These are phyloP conservation scores for Paracoccidioides lutzii DNA, from an alignment of 2,329 filamentous ascomycete species.

Conservation along the genomic window DNA sequence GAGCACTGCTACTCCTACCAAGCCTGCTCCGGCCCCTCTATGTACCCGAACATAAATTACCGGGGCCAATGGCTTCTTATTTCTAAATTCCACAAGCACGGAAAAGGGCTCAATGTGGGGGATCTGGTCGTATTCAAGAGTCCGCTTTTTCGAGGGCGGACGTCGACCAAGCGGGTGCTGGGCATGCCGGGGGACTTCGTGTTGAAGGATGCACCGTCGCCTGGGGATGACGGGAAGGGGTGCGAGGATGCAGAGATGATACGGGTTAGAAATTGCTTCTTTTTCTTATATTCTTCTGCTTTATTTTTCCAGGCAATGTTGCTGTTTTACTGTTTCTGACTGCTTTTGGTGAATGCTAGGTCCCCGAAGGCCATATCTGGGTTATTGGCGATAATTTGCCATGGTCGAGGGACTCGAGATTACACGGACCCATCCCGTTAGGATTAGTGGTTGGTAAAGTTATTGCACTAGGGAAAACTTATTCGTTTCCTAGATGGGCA, in stretches of 20 bases:
- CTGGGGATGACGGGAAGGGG: constrained; percentile 18
- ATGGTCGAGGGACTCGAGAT: constrained; percentile 77
- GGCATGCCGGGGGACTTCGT: constrained; percentile 54
- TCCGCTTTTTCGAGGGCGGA: constrained; percentile 49
- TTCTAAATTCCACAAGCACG: constrained; percentile 54
- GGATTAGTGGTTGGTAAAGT: constrained; percentile 76
- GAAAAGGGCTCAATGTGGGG: constrained; percentile 57
- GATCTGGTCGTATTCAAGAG: constrained; percentile 72
- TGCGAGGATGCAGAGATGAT: constrained; percentile 27
- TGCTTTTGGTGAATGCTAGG: constrained; percentile 35
- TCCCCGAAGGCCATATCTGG: constrained; percentile 88
- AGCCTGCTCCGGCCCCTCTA: constrained; percentile 59
- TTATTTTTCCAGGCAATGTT: background rate
- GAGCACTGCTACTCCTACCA: constrained; percentile 52
- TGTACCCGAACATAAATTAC: constrained; percentile 71
- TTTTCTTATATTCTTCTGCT: background rate
- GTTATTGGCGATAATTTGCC: constrained; percentile 76
- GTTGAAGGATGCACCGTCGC: constrained; percentile 29
- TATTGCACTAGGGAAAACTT: constrained; percentile 38
- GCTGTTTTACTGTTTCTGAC: background rate
- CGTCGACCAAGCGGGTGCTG: constrained; percentile 66
- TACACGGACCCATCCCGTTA: constrained; percentile 66
- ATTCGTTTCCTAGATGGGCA: constrained; percentile 24
- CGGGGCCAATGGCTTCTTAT: constrained; percentile 57
- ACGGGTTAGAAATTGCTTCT: constrained; percentile 34